Base-by-base conservation (phyloP, 352 stramenopile genomes). In the Thraustochytrium striatum region DNA sequence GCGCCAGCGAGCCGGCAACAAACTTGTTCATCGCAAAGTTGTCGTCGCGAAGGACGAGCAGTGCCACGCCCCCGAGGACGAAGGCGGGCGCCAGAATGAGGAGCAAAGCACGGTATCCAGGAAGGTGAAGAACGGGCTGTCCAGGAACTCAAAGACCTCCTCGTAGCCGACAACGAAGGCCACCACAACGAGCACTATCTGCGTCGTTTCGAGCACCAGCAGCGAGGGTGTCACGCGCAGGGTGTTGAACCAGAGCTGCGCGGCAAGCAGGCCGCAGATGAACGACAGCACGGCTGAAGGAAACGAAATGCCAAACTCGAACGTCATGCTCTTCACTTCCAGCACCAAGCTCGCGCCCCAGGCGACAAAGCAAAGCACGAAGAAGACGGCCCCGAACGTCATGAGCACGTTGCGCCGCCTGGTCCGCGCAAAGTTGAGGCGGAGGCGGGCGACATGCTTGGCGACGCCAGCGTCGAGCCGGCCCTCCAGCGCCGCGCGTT, bases 1-100 rank as follows among this genome's bases (percentile, higher is more conserved):
- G 7, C 19, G 36, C 21, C 0, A 5, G 33, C 1, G 65, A 39
- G 1, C 30, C 52, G 7, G 39, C 1, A 9, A 75, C 65, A 7
- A 75, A 75, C 19, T 11, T 35, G n/a, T 25, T 75, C 21, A 19
- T 30, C 50, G n/a, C 9, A 41, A 75, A 75, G 39, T 75, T 39
- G 19, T 75, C 65, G 30, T 75, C 65, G 32, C 65, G 44, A n/a
- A 75, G 52, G 25, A 61, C 50, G 35, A 43, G 44, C 52, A 75
- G 43, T 1, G 65, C 39, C 13, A 30, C 65, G 21, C 19, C 65
- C 9, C 65, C 65, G 43, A 5, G 25, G 21, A 75, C 68, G 11
- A 61, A 70, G 52, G 52, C 65, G 25, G 65, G 65, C 5, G 52
- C 65, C 19, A 75, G 65, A 0, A 75, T 39, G 3, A 75, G 52